A percentile compares a stretch with the other conserved stretches of the same genome.
Evolutionary conservation across 2,329 filamentous ascomycete species (phyloP).

Genomic region (Seiridium unicorne): DNA sequence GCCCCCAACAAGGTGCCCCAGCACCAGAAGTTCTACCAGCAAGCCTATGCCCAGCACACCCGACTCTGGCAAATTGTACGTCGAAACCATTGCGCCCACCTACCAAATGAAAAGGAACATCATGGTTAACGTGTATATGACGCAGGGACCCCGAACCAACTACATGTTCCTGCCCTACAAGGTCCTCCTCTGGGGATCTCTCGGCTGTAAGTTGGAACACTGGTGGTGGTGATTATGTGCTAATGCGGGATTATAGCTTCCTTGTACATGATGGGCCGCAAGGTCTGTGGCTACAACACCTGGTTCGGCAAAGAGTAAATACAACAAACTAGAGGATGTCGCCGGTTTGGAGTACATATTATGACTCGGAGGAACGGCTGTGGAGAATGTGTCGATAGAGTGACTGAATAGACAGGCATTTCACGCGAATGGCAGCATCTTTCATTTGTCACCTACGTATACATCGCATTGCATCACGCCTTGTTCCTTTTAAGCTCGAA

Average conservation of each 20-base stretch:
- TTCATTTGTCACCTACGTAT: not conserved
- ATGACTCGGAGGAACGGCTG: not conserved
- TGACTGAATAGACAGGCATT: constrained; percentile 12
- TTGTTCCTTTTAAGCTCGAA: not conserved
- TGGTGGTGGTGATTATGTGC: not conserved
- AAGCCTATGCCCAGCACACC: constrained; percentile 65
- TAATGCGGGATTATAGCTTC: constrained; percentile 36
- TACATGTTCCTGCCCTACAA: constrained; percentile 68
- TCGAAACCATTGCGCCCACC: constrained; percentile 16
- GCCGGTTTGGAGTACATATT: not conserved
- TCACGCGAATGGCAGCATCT: constrained; percentile 9
- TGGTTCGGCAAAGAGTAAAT: constrained; percentile 62
- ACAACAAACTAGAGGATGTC: not conserved
- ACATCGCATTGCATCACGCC: not conserved
- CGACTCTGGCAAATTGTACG: constrained; percentile 79
- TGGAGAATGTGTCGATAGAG: constrained; percentile 10
- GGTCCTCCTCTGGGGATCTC: constrained; percentile 59
- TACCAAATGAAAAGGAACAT: not conserved
- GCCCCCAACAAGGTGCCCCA: constrained; percentile 74
- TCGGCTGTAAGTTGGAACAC: constrained; percentile 52
- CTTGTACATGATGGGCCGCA: constrained; percentile 73
- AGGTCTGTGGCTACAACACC: constrained; percentile 76
- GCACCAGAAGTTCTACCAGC: constrained; percentile 74
- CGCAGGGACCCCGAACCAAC: constrained; percentile 63
- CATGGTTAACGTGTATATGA: constrained; percentile 22